Evolutionary conservation across 2,329 filamentous ascomycete genomes (phyloP).

Genomic region (Rhynchosporium agropyri): DNA sequence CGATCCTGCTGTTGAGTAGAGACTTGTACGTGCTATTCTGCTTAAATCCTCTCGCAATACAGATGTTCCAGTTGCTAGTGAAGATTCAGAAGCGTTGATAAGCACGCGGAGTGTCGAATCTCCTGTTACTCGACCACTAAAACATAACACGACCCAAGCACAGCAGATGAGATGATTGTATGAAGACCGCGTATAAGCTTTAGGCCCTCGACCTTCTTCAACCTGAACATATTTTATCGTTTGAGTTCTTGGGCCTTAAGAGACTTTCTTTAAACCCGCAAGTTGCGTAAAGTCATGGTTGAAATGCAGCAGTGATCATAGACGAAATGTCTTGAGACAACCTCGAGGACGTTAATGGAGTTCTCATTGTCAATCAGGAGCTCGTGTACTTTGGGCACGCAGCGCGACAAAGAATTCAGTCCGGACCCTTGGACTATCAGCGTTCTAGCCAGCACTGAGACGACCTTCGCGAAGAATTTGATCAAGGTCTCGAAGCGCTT

Average conservation of each 20-base stretch:
- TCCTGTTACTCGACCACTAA: conserved; percentile 59
- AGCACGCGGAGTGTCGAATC: conserved; percentile 57
- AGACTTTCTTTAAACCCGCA: conserved; percentile 41
- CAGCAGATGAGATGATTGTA: conserved; percentile 46
- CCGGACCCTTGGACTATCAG: conserved; percentile 55
- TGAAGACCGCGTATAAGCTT: conserved; percentile 48
- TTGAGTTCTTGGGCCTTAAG: conserved; percentile 64
- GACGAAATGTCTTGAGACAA: conserved; percentile 52
- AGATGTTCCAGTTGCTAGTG: conserved; percentile 61
- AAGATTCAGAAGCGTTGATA: conserved; percentile 57
- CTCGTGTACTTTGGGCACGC: conserved; percentile 64
- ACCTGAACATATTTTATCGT: conserved; percentile 65
- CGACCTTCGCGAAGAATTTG: not conserved
- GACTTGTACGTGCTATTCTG: conserved; percentile 60
- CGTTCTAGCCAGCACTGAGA: not conserved
- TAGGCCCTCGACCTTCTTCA: conserved; percentile 62
- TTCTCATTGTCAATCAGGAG: conserved; percentile 62
- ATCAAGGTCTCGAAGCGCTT: not conserved
- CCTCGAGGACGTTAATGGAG: conserved; percentile 67
- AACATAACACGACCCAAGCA: conserved; percentile 42
- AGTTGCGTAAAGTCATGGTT: conserved; percentile 44
- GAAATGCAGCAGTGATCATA: conserved; percentile 51
- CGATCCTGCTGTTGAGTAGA: conserved; percentile 52
- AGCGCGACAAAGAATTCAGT: conserved; percentile 53
- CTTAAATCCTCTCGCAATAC: conserved; percentile 60